These are phyloP conservation scores for Exophiala phaeomuriformis DNA, from an alignment of 2,329 filamentous ascomycete genomes.

Conservation along the genomic window DNA sequence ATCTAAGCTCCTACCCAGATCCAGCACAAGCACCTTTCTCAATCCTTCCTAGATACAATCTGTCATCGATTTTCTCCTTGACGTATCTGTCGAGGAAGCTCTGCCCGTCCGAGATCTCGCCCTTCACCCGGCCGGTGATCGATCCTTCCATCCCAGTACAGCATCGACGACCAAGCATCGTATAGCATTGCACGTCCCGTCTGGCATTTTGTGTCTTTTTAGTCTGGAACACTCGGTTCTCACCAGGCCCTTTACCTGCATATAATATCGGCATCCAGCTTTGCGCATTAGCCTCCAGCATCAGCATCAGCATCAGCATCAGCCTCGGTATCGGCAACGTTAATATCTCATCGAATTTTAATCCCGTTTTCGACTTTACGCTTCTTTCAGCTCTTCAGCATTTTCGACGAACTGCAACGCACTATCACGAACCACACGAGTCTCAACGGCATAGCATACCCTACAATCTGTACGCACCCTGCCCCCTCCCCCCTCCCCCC, in stretches of 20 bases:
- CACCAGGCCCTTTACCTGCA: slow-evolving; percentile 12
- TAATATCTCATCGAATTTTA: slow-evolving; percentile 1
- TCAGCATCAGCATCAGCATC: background rate
- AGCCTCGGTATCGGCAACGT: slow-evolving; percentile 7
- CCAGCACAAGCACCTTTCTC: slow-evolving; percentile 19
- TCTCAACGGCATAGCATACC: slow-evolving; percentile 18
- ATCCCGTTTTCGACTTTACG: slow-evolving; percentile 1
- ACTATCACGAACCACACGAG: slow-evolving; percentile 15
- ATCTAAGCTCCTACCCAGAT: slow-evolving; percentile 10
- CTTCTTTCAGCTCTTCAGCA: slow-evolving; percentile 18
- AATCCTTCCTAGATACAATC: slow-evolving; percentile 20
- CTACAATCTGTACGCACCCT: slow-evolving; percentile 4
- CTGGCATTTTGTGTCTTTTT: background rate
- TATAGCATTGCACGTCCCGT: background rate
- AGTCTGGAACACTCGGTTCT: background rate
- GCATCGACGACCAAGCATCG: background rate
- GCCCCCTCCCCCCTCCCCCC: background rate
- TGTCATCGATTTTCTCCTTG: slow-evolving; percentile 1
- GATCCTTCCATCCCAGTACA: background rate
- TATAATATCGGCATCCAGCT: background rate
- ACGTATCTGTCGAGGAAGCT: slow-evolving; percentile 24
- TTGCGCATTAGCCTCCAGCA: no score
- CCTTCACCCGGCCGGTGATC: slow-evolving; percentile 7
- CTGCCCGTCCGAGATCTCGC: slow-evolving; percentile 11
- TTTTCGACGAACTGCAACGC: slow-evolving; percentile 9